Evolutionary conservation across 2,329 filamentous ascomycete species (phyloP).

Genomic region (Ceratocystis destructans): DNA sequence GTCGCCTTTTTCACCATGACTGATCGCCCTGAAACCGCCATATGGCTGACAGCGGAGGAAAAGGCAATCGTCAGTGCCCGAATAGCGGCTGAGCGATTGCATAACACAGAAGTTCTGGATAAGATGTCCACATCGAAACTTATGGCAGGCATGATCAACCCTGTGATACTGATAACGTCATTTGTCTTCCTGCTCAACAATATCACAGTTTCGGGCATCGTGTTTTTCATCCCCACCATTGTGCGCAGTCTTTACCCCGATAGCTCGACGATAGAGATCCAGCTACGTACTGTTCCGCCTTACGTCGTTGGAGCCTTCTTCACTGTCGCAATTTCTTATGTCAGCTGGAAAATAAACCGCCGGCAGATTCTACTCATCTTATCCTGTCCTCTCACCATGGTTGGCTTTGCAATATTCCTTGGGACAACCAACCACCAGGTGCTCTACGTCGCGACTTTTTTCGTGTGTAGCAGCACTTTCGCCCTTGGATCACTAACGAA

Average conservation of each 20-base stretch:
- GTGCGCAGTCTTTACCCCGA: slow-evolving; percentile 49
- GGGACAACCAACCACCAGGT: slow-evolving; percentile 33
- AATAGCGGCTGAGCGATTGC: slow-evolving; percentile 52
- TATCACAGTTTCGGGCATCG: slow-evolving; percentile 52
- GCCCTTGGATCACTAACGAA: slow-evolving; percentile 48
- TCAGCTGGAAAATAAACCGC: slow-evolving; percentile 42
- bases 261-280: slow-evolving; percentile 42
- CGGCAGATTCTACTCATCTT: slow-evolving; percentile 43
- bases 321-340: slow-evolving; percentile 41
- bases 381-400: slow-evolving; percentile 43
- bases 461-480: slow-evolving; percentile 48
- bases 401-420: slow-evolving; percentile 52
- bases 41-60: slow-evolving; percentile 52
- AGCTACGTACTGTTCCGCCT: slow-evolving; percentile 51
- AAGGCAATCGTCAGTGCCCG: slow-evolving; percentile 52
- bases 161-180: slow-evolving; percentile 40
- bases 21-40: slow-evolving; percentile 53
- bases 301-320: slow-evolving; percentile 51
- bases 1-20: slow-evolving; percentile 51
- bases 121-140: slow-evolving; percentile 44
- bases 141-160: slow-evolving; percentile 44
- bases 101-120: slow-evolving; percentile 46
- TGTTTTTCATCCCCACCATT: slow-evolving; percentile 53
- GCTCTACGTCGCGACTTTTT: slow-evolving; percentile 50
- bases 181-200: slow-evolving; percentile 51